Conservation (phyloP, 768 basidiomycete species). For the Pleurotus eryngii region DNA sequence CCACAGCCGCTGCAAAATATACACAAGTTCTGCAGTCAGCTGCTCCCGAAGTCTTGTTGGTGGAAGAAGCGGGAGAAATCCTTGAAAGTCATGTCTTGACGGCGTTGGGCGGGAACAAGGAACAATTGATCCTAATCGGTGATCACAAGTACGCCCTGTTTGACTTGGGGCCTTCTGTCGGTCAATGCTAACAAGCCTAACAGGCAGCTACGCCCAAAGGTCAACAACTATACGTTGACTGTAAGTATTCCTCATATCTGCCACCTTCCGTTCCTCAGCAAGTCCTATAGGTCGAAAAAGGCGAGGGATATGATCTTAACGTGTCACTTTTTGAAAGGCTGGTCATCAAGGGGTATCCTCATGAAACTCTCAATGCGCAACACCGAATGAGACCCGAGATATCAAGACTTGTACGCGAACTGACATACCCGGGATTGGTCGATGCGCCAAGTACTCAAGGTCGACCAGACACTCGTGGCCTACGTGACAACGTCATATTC, state of each 20-base stretch:
- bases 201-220: slow-evolving; percentile 72
- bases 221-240: slow-evolving; percentile 61
- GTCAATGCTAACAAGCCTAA: neutral
- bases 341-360: slow-evolving; percentile 59
- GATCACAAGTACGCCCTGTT: slow-evolving; percentile 51
- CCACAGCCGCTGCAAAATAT: slow-evolving; percentile 67
- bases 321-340: slow-evolving; percentile 68
- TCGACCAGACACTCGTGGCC: slow-evolving; percentile 51
- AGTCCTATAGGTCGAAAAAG: slow-evolving; percentile 47
- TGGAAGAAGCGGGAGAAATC: slow-evolving; percentile 75
- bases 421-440: slow-evolving; percentile 63
- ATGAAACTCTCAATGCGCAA: slow-evolving; percentile 50
- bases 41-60: slow-evolving; percentile 51
- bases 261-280: neutral
- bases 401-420: slow-evolving; percentile 51
- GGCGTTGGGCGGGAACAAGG: slow-evolving; percentile 41
- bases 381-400: slow-evolving; percentile 80
- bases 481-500: slow-evolving; percentile 58
- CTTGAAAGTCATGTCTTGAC: slow-evolving; percentile 65
- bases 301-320: slow-evolving; percentile 65
- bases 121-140: slow-evolving; percentile 64
- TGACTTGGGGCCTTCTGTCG: neutral
- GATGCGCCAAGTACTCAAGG: slow-evolving; percentile 50
- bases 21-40: slow-evolving; percentile 40
- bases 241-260: slow-evolving; percentile 12